Evolutionary conservation across 106 monocot genomes (phyloP).

Genomic region (Agapanthus africanus): DNA sequence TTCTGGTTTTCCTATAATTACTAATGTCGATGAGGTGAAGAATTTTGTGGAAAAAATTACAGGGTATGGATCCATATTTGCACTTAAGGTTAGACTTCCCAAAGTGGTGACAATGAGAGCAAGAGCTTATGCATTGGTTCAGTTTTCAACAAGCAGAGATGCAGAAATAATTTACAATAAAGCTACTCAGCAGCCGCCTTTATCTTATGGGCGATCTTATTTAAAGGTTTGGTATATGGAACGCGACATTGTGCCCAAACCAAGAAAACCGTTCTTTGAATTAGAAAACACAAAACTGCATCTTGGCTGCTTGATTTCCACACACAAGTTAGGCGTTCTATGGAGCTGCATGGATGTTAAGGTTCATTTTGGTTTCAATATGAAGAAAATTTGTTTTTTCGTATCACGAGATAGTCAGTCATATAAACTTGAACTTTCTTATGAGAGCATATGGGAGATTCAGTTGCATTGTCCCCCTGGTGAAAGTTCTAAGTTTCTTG

Average conservation of each 20-base stretch:
- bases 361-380: conserved; percentile 51
- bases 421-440: conserved; percentile 74
- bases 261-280: conserved; percentile 29
- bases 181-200: background rate
- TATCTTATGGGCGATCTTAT: background rate
- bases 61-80: conserved; percentile 43
- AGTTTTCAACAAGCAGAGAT: conserved; percentile 36
- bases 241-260: conserved; percentile 45
- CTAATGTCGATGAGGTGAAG: conserved; percentile 25
- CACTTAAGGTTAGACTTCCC: conserved; percentile 55
- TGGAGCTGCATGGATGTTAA: conserved; percentile 30
- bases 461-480: conserved; percentile 25
- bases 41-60: conserved; percentile 44
- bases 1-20: conserved; percentile 39
- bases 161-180: conserved; percentile 18
- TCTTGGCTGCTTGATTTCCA: conserved; percentile 47
- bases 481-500: conserved; percentile 38
- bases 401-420: conserved; percentile 14
- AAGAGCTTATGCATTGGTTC: conserved; percentile 53
- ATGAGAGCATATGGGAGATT: conserved; percentile 93
- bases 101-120: conserved; percentile 20
- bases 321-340: conserved; percentile 36
- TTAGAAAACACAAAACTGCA: conserved; percentile 30
- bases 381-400: conserved; percentile 58
- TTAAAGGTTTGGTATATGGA: conserved; percentile 23